Evolutionary conservation across 139 green algal genomes (phyloP).

Genomic region (Edaphochlamys debaryana): DNA sequence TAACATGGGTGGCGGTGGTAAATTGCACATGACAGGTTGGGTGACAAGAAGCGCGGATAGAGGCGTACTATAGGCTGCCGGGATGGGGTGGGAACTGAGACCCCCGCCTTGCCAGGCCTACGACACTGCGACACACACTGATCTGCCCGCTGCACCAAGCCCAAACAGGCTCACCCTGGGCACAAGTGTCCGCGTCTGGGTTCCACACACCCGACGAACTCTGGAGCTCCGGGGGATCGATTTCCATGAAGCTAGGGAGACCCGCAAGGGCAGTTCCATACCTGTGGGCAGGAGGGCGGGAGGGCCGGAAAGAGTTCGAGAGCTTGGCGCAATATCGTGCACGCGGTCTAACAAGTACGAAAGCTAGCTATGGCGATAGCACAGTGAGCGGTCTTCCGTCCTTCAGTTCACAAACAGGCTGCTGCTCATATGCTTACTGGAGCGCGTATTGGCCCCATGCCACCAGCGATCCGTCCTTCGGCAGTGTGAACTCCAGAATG

Average conservation of each 20-base stretch:
- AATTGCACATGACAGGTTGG: background rate
- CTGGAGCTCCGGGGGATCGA: background rate
- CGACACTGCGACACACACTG: no score
- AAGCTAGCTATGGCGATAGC: no score
- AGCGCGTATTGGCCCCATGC: slow-evolving; percentile 34
- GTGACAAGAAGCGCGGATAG: no score
- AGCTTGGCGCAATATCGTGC: no score
- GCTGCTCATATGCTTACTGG: no score
- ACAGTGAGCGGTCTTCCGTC: no score
- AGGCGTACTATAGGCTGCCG: no score
- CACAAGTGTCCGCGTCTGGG: slow-evolving; percentile 35
- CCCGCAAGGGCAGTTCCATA: slow-evolving; percentile 33
- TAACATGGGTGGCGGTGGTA: background rate
- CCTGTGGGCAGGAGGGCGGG: background rate
- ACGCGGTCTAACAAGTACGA: no score
- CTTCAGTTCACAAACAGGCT: no score
- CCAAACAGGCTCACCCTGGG: background rate
- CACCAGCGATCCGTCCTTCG: slow-evolving; percentile 58
- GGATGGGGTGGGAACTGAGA: no score
- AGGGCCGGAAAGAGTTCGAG: no score
- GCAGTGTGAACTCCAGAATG: slow-evolving; percentile 59
- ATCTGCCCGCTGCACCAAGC: background rate
- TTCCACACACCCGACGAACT: slow-evolving; percentile 20
- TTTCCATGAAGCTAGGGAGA: slow-evolving; percentile 28
- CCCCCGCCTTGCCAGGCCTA: no score